Evolutionary conservation across 345 rosid genomes (phyloP).

Genomic region (Citropsis articulata): DNA sequence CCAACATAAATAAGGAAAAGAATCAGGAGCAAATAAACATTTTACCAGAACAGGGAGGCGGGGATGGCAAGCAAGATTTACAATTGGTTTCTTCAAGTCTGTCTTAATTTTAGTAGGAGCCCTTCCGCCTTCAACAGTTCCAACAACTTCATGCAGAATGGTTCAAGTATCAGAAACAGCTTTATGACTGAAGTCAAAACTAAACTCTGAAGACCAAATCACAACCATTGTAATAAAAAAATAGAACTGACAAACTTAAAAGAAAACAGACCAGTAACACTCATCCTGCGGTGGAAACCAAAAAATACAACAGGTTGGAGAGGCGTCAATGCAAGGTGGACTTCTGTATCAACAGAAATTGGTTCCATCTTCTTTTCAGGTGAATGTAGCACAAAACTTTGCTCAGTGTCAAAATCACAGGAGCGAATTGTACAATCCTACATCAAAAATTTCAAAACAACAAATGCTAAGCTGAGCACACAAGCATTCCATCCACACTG

Average conservation of each 20-base stretch:
- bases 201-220: not conserved
- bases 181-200: not conserved
- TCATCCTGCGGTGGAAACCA: conserved; percentile 89
- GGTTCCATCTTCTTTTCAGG: conserved; percentile 85
- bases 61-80: conserved; percentile 96
- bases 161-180: conserved; percentile 12
- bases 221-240: not conserved
- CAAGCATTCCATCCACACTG: not conserved
- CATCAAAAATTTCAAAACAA: conserved; percentile 6
- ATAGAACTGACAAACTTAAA: not conserved
- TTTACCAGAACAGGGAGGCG: conserved; percentile 94
- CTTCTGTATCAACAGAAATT: conserved; percentile 74
- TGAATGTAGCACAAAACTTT: conserved; percentile 90
- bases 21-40: conserved; percentile 4
- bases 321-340: conserved; percentile 95
- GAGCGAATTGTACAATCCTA: conserved; percentile 96
- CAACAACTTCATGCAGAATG: conserved; percentile 68
- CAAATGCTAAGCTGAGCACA: not conserved
- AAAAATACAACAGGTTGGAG: conserved; percentile 94
- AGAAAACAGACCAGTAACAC: conserved; percentile 77
- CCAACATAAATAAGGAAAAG: not conserved
- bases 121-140: conserved; percentile 95
- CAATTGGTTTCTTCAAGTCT: conserved; percentile 90
- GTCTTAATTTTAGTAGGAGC: conserved; percentile 94
- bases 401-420: conserved; percentile 92